These are phyloP conservation scores for Psidium guajava DNA, from an alignment of 345 rosid genomes.

Conservation along the genomic window DNA sequence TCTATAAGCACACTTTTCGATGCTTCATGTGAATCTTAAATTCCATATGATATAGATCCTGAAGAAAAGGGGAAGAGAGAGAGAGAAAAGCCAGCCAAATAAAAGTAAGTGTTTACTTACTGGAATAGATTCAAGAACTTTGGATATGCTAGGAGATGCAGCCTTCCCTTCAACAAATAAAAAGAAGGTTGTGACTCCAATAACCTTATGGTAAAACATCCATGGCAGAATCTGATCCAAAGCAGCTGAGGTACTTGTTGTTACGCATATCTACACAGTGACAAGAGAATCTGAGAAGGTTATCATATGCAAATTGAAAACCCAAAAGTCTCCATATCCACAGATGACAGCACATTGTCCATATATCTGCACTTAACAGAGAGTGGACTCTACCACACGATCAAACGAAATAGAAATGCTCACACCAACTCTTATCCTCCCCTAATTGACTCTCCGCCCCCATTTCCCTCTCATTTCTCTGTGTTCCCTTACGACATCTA, in stretches of 20 bases:
- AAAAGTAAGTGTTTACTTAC: conserved; percentile 29
- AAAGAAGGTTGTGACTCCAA: conserved; percentile 82
- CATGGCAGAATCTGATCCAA: conserved; percentile 94
- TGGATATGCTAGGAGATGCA: conserved; percentile 67
- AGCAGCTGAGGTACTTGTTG: conserved; percentile 91
- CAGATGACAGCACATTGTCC: not conserved
- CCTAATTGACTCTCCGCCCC: not conserved
- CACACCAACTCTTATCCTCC: not conserved
- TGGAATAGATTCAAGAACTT: conserved; percentile 72
- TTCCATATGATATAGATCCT: not conserved
- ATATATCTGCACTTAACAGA: not conserved
- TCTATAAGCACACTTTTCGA: not conserved
- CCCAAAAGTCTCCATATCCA: not conserved
- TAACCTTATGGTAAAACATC: conserved; percentile 94
- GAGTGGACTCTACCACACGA: not conserved
- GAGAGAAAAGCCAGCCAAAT: not conserved
- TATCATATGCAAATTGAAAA: not conserved
- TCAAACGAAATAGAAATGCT: not conserved
- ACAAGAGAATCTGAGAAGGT: not conserved
- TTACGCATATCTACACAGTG: conserved; percentile 54
- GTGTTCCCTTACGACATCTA: not conserved
- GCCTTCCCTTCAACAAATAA: conserved; percentile 96
- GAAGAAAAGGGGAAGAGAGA: not conserved
- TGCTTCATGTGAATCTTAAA: not conserved
- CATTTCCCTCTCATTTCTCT: not conserved